Evolutionary conservation across 2,329 filamentous ascomycete species (phyloP), one percentile per base, ranked within the genome.

Genomic region (Fusarium concolor): DNA sequence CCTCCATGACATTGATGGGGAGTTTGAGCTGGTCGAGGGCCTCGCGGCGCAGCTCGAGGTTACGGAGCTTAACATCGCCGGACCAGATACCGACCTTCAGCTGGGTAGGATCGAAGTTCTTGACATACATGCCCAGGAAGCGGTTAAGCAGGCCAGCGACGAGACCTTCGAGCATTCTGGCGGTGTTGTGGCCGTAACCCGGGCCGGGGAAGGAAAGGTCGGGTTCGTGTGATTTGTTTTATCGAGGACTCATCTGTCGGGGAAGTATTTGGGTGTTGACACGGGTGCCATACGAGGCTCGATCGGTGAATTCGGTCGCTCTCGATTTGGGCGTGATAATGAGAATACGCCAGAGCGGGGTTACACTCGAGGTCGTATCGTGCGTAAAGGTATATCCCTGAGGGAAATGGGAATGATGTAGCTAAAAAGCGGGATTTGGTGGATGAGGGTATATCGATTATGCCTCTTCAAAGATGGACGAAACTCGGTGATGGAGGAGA

Each of bases 81-180:
- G 93, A 97, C 96, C 95, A 99, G 76, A 99, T 99, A 68, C 96
- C 96, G 68, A 99, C 94, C 78, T 99, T 99, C 71, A 99, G 87
- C 84, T 99, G 96, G 76, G 93, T 92, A 55, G 96, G 93, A 80
- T 99, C 96, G 79, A 99, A 99, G 82, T 99, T 98, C 87, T 97
- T 94, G 81, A 99, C 95, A 81, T 99, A 99, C 92, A 98, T 97
- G 86, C 96, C 96, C 88, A 99, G 84, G 82, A 99, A 98, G 84
- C 96, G 92, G 85, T 99, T 99, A 75, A 99, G 90, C 85, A 99
- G 86, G 82, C 95, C 96, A 75, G 96, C 94, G 69, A 98, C 96
- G 74, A 99, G 87, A 73, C 94, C 93, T 87, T 99, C 96, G 83
- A 99, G 89, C 96, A 99, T 99, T 76, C 79, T 86, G 85, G 82